Conservation (phyloP, 2,329 filamentous ascomycete species). For the Capronia americana region DNA sequence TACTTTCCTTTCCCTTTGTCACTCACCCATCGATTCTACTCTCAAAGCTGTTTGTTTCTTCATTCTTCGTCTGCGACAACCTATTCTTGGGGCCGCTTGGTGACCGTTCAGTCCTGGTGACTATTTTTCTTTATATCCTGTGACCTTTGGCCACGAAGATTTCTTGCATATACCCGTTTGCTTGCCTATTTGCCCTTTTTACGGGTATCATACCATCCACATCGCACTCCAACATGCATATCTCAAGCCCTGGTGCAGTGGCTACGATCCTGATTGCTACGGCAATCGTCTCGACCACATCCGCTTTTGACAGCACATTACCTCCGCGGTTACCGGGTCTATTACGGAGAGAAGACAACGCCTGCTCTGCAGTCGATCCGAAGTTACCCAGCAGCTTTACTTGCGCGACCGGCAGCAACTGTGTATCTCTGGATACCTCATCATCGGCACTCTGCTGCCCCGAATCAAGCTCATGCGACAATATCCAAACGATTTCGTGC, state of each 20-base stretch:
- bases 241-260: slow-evolving; percentile 12
- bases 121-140: slow-evolving; percentile 27
- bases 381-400: slow-evolving; percentile 52
- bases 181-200: slow-evolving; percentile 24
- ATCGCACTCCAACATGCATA: slow-evolving; percentile 21
- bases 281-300: slow-evolving; percentile 21
- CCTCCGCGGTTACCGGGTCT: slow-evolving; percentile 11
- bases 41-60: slow-evolving; percentile 27
- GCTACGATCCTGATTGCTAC: slow-evolving; percentile 18
- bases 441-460: slow-evolving; percentile 56
- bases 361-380: slow-evolving; percentile 46
- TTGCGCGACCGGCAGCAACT: slow-evolving; percentile 50
- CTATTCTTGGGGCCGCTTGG: slow-evolving; percentile 28
- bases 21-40: slow-evolving; percentile 7
- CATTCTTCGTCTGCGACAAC: slow-evolving; percentile 22
- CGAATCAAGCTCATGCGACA: slow-evolving; percentile 48
- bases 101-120: slow-evolving; percentile 26
- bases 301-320: slow-evolving; percentile 20
- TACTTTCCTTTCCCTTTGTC: slow-evolving; percentile 31
- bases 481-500: slow-evolving; percentile 53
- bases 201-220: slow-evolving; percentile 16
- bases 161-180: slow-evolving; percentile 22
- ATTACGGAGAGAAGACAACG: slow-evolving; percentile 22
- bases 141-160: slow-evolving; percentile 13
- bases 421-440: slow-evolving; percentile 50